A percentile compares a stretch with the other conserved stretches of the same genome.
These are phyloP conservation scores for Mortierella sp. DNA, from an alignment of 371 early-diverging fungal species.

Conservation along the genomic window DNA sequence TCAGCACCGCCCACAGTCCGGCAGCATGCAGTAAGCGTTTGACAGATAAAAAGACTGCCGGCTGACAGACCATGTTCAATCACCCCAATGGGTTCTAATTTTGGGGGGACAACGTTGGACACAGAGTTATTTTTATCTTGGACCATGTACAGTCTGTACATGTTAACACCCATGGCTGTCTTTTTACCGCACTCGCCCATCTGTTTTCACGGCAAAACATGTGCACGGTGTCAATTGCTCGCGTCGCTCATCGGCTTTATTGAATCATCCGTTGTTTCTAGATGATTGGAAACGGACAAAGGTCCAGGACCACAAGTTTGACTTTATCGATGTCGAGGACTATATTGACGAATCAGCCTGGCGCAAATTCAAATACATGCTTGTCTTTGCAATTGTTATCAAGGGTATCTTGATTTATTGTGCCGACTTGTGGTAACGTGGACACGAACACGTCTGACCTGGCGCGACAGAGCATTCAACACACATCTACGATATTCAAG, in stretches of 20 bases:
- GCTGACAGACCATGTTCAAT: background rate
- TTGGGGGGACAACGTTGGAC: background rate
- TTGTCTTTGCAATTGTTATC: constrained; percentile 74
- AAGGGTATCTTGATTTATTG: constrained; percentile 79
- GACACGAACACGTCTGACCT: background rate
- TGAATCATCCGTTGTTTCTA: constrained; percentile 10
- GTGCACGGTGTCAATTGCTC: too few species aligned
- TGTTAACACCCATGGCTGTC: too few species aligned
- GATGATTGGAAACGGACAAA: constrained; percentile 59
- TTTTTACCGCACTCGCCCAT: too few species aligned
- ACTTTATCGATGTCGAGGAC: constrained; percentile 85
- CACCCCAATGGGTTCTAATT: constrained; percentile 2
- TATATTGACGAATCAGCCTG: constrained; percentile 62
- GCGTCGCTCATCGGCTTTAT: constrained; percentile 8
- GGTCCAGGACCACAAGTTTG: constrained; percentile 88
- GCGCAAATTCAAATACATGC: constrained; percentile 64
- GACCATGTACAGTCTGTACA: background rate
- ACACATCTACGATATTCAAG: background rate
- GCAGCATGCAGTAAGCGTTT: too few species aligned
- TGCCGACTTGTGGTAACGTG: constrained; percentile 74
- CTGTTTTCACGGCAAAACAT: too few species aligned
- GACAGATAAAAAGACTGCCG: background rate
- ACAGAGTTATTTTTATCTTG: constrained; percentile 11
- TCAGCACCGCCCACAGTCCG: too few species aligned
- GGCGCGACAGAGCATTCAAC: background rate